Percentiles rank a stretch among this genome's conserved stretches.
Evolutionary conservation across 345 rosid species (phyloP).

Genomic region (Citrus unshiu): DNA sequence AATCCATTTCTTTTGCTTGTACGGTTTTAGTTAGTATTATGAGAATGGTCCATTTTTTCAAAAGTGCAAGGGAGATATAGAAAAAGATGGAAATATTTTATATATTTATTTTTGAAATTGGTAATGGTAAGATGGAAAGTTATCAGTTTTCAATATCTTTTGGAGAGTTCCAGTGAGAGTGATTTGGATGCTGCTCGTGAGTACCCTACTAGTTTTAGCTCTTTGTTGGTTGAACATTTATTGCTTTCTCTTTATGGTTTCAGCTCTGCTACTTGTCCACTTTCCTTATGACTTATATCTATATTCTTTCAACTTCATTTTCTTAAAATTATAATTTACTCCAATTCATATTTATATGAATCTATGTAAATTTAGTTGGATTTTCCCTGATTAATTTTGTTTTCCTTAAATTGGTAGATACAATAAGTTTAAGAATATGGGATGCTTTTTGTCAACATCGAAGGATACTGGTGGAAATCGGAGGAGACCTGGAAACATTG

Average conservation of each 20-base stretch:
- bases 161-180: conserved; percentile 38
- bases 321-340: not conserved
- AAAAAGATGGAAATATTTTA: not conserved
- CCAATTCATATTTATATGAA: conserved; percentile 15
- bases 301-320: conserved; percentile 17
- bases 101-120: conserved; percentile 15
- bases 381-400: conserved; percentile 6
- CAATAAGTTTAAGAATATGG: conserved; percentile 50
- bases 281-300: conserved; percentile 26
- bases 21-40: conserved; percentile 1
- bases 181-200: conserved; percentile 63
- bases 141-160: conserved; percentile 24
- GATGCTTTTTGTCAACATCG: conserved; percentile 85
- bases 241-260: conserved; percentile 29
- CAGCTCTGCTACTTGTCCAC: conserved; percentile 21
- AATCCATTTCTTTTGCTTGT: conserved; percentile 16
- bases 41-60: not conserved
- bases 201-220: conserved; percentile 47
- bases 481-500: conserved; percentile 82
- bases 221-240: conserved; percentile 61
- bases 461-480: conserved; percentile 78
- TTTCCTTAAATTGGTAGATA: conserved; percentile 30
- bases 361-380: not conserved
- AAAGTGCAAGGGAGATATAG: not conserved
- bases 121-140: conserved; percentile 19